phyloP scores from a whole-genome alignment of 176 grass and related monocot genomes.

The Tuctoria greenei region DNA sequence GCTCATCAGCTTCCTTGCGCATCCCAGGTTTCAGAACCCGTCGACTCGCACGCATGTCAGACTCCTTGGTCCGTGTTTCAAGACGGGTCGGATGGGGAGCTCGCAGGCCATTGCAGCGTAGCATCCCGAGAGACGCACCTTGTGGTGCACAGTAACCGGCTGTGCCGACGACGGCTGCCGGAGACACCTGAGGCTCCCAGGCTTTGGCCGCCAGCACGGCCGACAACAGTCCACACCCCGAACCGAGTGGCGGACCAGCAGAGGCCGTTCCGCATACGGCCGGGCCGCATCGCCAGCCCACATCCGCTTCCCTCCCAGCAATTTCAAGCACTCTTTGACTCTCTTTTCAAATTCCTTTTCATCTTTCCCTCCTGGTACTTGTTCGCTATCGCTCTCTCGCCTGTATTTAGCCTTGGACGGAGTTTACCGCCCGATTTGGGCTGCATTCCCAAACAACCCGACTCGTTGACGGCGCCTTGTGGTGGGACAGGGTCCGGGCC shows the following conservation, averaged over 20 bases:
- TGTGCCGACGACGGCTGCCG: too few relatives aligned
- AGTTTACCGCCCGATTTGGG: conserved; percentile 59
- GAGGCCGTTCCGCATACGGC: too few relatives aligned
- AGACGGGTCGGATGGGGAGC: conserved; percentile 63
- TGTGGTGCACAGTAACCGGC: too few relatives aligned
- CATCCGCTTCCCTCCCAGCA: conserved; percentile 63
- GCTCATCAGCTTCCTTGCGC: conserved; percentile 52
- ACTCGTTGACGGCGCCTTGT: conserved; percentile 55
- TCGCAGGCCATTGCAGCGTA: conserved; percentile 30
- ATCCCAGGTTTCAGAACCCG: conserved; percentile 45
- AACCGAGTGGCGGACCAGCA: too few relatives aligned
- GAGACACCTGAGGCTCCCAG: too few relatives aligned
- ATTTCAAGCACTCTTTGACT: conserved; percentile 78
- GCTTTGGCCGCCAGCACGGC: too few relatives aligned
- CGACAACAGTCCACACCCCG: too few relatives aligned
- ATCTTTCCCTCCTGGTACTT: conserved; percentile 71
- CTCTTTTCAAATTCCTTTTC: conserved; percentile 81
- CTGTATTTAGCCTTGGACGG: conserved; percentile 60
- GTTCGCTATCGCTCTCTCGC: conserved; percentile 67
- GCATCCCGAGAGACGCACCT: too few relatives aligned
- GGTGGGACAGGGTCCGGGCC: conserved; percentile 50
- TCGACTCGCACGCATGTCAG: conserved; percentile 56
- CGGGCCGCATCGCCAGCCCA: conserved; percentile 50
- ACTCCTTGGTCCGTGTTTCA: conserved; percentile 76
- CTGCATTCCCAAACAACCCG: conserved; percentile 66